Conservation (phyloP, 371 early-diverging fungal species). For the Parasitella parasitica region DNA sequence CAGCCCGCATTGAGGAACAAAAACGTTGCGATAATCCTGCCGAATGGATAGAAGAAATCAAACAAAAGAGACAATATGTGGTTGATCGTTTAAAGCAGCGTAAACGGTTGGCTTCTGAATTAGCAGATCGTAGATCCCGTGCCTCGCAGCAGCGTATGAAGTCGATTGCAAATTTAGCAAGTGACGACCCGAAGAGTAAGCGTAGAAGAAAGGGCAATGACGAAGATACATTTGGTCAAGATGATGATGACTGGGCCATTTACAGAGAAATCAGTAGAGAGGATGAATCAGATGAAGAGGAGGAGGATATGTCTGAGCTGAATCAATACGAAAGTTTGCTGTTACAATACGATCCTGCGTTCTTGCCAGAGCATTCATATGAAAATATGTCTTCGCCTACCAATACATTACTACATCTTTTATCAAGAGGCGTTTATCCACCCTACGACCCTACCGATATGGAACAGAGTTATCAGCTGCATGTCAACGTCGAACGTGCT, state of each 20-base stretch:
- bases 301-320: constrained; percentile 67
- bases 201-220: constrained; percentile 60
- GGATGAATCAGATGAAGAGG: constrained; percentile 85
- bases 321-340: constrained; percentile 72
- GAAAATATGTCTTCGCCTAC: constrained; percentile 49
- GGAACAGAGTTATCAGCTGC: constrained; percentile 74
- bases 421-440: constrained; percentile 58
- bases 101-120: constrained; percentile 68
- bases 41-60: constrained; percentile 72
- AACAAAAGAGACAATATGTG: constrained; percentile 60
- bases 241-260: constrained; percentile 91
- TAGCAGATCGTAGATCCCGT: constrained; percentile 83
- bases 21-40: constrained; percentile 64
- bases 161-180: constrained; percentile 80
- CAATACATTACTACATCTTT: constrained; percentile 50
- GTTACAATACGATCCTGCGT: constrained; percentile 72
- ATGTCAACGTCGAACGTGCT: constrained; percentile 85
- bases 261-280: constrained; percentile 88
- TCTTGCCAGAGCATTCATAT: constrained; percentile 55
- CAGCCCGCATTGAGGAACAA: constrained; percentile 71
- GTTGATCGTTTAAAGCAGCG: constrained; percentile 65
- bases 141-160: constrained; percentile 86
- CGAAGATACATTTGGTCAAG: constrained; percentile 91
- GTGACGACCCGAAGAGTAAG: constrained; percentile 55
- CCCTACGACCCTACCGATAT: constrained; percentile 68